Evolutionary conservation across 169 alveolate genomes (phyloP), one percentile per base, ranked within the genome.

Genomic region (Amoebophrya sp.): DNA sequence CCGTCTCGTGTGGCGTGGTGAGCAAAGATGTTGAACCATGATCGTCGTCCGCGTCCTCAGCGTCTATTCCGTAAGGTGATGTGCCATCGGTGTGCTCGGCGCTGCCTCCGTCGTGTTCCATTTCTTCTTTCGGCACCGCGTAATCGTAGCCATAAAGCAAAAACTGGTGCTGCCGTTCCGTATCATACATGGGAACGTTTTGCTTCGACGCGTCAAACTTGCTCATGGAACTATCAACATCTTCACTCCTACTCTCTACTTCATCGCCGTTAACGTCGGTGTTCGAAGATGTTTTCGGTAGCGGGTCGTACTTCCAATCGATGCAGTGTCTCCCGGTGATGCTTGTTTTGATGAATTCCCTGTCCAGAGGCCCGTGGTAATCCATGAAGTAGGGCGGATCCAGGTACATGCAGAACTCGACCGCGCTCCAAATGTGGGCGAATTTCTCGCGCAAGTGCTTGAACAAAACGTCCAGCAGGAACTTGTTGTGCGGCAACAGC

Each of bases 251-350:
- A n/a, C n/a, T n/a, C n/a, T n/a, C n/a, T n/a, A n/a, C n/a, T n/a
- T n/a, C n/a, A n/a, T n/a, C n/a, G n/a, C n/a, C n/a, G n/a, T n/a
- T n/a, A n/a, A n/a, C n/a, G n/a, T n/a, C n/a, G n/a, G n/a, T 47
- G 7, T 47, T 7, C 66, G 66, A 12, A 47, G 66, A 47, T 18
- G 7, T 18, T 18, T 47, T 7, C 7, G 83, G 83, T 2, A 66
- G 83, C 18, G 83, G 83, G 35, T 66, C 83, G 35, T 66, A 66
- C 83, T 66, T 25, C 83, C 83, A 66, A 25, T 66, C 83, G 39
- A n/a, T 66, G 83, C 83, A 66, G 83, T 66, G 83, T 7, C 83
- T 7, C 32, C 83, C 83, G 39, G 7, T 7, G 39, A 66, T 25
- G 39, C 32, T 66, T n/a, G 1, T 2, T 25, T 18, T n/a, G 32